Base-by-base conservation (phyloP, 1,139 yeast species). In the Suhomyces guaymorum region DNA sequence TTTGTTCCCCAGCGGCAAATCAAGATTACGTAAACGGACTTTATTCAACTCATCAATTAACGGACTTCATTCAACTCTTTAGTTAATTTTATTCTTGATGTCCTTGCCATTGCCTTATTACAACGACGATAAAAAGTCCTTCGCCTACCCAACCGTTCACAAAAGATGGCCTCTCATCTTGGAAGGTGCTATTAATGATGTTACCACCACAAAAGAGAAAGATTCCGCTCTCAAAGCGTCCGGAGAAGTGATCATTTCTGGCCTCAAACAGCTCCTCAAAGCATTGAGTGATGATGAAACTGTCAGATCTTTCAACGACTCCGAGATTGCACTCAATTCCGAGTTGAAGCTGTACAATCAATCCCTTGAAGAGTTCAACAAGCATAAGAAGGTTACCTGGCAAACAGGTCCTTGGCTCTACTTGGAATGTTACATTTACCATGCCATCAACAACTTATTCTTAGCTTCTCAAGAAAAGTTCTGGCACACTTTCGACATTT, bases 351-450 rank as follows among this genome's bases (percentile, higher is more conserved):
- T 73, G 5, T 82, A 73, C 55, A 80, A 84, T 54, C 69, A 66
- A 3, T 65, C 69, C 8, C 54, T 78, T 32, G 55, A 47, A 4
- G 49, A 54, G 16, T 48, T 57, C 25, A 56, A 58, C 37, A 35
- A 54, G 38, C 49, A 39, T 11, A 54, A 51, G 35, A 44, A 48
- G 17, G 61, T 62, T n/a, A 75, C 83, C 13, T 92, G 97, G 97
- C 66, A 70, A 41, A 72, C 82, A n/a, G 95, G 92, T 1, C 96
- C 96, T 13, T 92, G 99, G 99, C 66, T 92, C 38, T 83, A 72
- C 52, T 70, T 86, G 32, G 99, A 94, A 60, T 84, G 96, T 57
- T 82, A 82, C 55, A 57, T 92, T 43, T 92, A 92, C 63, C 78
- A 95, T 41, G 59, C 70, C 39, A 65, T 89, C 38, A 78, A 82